phyloP scores from a whole-genome alignment of 441 rosid species.

The Syzygium malaccense region DNA sequence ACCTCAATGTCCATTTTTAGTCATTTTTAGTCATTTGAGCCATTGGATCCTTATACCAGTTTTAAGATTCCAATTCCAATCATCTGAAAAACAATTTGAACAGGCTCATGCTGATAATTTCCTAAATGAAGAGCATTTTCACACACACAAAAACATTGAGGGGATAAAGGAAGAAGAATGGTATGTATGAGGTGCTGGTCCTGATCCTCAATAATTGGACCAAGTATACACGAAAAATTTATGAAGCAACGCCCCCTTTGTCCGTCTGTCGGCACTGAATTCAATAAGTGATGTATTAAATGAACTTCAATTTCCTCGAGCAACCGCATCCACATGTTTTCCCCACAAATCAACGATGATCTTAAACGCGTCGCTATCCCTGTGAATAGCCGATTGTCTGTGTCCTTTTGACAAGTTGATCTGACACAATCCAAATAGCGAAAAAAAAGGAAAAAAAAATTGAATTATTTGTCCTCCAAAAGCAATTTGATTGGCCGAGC shows the following conservation, averaged over 20 bases:
- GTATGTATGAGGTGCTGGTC: neutral
- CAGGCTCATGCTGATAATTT: neutral
- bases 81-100: neutral
- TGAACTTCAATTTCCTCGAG: neutral
- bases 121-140: neutral
- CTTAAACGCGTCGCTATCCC: neutral
- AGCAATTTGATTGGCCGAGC: neutral
- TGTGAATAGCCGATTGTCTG: neutral
- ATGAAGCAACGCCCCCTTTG: neutral
- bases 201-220: neutral
- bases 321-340: neutral
- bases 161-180: neutral
- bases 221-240: neutral
- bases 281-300: neutral
- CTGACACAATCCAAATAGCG: neutral
- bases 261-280: neutral
- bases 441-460: neutral
- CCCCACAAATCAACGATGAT: neutral
- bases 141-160: fast-evolving
- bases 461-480: neutral
- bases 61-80: neutral
- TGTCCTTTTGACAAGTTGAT: neutral
- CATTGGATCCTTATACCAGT: neutral
- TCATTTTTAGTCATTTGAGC: neutral
- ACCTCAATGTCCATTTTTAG: neutral